These are phyloP conservation scores for Xylaria hypoxylon DNA, from an alignment of 2,329 filamentous ascomycete genomes.

Conservation along the genomic window DNA sequence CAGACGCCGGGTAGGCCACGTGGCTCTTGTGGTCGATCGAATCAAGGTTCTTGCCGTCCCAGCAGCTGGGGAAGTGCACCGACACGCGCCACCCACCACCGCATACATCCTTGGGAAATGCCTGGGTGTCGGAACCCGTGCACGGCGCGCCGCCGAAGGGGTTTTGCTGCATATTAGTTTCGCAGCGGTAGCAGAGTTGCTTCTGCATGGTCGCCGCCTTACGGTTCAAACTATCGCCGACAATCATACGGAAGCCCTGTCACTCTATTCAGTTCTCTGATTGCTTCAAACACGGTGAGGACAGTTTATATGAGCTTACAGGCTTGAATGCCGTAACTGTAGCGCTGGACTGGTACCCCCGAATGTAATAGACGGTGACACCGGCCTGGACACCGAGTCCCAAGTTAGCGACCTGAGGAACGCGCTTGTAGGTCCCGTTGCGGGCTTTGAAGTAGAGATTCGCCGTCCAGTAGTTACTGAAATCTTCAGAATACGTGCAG, in stretches of 20 bases:
- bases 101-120: conserved; percentile 45
- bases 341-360: conserved; percentile 47
- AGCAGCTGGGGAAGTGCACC: conserved; percentile 50
- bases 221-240: conserved; percentile 48
- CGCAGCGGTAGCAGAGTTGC: conserved; percentile 50
- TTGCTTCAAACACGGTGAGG: neutral
- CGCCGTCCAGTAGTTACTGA: conserved; percentile 52
- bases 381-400: conserved; percentile 48
- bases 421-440: conserved; percentile 51
- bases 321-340: conserved; percentile 49
- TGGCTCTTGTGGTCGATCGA: conserved; percentile 51
- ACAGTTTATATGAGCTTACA: conserved; percentile 38
- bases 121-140: conserved; percentile 48
- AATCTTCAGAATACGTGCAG: conserved; percentile 52
- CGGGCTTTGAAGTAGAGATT: conserved; percentile 51
- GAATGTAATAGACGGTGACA: conserved; percentile 52
- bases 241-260: conserved; percentile 51
- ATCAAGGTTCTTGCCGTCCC: conserved; percentile 52
- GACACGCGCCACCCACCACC: conserved; percentile 48
- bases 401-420: conserved; percentile 50
- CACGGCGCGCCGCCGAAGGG: conserved; percentile 51
- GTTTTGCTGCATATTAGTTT: conserved; percentile 49
- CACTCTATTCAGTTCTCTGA: conserved; percentile 16
- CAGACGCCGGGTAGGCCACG: conserved; percentile 47
- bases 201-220: conserved; percentile 45